phyloP scores from a whole-genome alignment of 2,329 filamentous ascomycete species.

The Paraconiothyrium sp. region DNA sequence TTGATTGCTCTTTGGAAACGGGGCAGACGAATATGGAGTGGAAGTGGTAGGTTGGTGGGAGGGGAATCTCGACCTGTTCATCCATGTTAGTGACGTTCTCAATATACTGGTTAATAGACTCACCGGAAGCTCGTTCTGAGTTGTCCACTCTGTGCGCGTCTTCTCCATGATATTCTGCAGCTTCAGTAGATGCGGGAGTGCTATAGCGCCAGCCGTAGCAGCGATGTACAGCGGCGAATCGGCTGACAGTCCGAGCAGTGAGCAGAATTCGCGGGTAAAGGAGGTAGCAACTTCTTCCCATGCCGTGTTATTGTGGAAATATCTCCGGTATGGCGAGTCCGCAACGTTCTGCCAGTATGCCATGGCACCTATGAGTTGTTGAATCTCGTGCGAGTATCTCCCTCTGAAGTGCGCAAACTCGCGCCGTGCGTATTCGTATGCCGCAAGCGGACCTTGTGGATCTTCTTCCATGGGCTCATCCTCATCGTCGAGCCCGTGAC shows the following conservation, averaged over 20 bases:
- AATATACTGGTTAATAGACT: conserved; percentile 48
- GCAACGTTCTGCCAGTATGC: conserved; percentile 79
- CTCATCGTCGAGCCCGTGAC: conserved; percentile 55
- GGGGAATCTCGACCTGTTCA: conserved; percentile 68
- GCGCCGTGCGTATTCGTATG: conserved; percentile 77
- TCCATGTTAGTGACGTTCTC: conserved; percentile 3
- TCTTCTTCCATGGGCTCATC: conserved; percentile 57
- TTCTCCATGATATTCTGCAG: conserved; percentile 86
- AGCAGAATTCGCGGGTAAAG: conserved; percentile 95
- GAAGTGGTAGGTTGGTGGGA: conserved; percentile 75
- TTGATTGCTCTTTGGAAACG: conserved; percentile 95
- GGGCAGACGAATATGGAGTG: conserved; percentile 98
- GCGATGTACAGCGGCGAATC: conserved; percentile 94
- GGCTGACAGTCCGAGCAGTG: conserved; percentile 85
- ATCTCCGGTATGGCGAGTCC: conserved; percentile 78
- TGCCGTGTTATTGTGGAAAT: conserved; percentile 78
- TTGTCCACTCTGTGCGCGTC: conserved; percentile 94
- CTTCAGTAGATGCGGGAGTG: conserved; percentile 87
- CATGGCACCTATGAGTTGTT: conserved; percentile 82
- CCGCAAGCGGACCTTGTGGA: conserved; percentile 64
- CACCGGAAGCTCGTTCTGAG: conserved; percentile 86
- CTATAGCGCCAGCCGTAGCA: conserved; percentile 90
- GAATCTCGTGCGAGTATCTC: conserved; percentile 80
- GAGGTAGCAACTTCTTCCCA: conserved; percentile 87
- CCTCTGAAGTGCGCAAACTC: conserved; percentile 79